Percentiles rank a stretch among this genome's conserved stretches.
These are phyloP conservation scores for Metschnikowia cerradonensis DNA, from an alignment of 805 yeast genomes.

Conservation along the genomic window DNA sequence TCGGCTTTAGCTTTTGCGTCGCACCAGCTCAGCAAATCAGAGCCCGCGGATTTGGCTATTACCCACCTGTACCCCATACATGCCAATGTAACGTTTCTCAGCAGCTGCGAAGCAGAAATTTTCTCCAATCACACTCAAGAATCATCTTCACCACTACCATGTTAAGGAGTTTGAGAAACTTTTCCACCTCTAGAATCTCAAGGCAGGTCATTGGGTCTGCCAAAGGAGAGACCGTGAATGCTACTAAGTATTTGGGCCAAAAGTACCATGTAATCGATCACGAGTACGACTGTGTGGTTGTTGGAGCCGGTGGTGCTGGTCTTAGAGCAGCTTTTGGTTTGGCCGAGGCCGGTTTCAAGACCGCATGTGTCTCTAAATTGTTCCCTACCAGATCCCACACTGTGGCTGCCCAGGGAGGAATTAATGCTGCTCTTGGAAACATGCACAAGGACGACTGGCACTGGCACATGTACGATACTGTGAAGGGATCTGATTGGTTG, in stretches of 20 bases:
- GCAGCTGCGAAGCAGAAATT: constrained; percentile 6
- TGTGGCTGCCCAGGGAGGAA: constrained; percentile 99
- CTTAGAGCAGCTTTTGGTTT: constrained; percentile 97
- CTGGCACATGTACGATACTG: constrained; percentile 99
- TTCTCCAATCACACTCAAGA: constrained; percentile 1
- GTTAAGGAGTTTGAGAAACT: constrained; percentile 22
- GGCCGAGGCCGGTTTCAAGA: constrained; percentile 94
- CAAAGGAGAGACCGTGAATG: constrained; percentile 37
- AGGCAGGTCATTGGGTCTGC: constrained; percentile 36
- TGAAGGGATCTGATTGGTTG: constrained; percentile 98
- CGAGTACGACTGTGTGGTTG: constrained; percentile 96
- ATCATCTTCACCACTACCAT: constrained; percentile 8
- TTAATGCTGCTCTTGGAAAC: constrained; percentile 97
- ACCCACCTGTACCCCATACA: constrained; percentile 18
- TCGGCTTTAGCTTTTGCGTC: constrained; percentile 6
- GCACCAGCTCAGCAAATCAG: constrained; percentile 16
- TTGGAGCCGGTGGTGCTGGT: constrained; percentile 99
- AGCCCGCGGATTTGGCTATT: constrained; percentile 16
- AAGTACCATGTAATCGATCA: constrained; percentile 94
- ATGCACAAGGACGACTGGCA: constrained; percentile 99
- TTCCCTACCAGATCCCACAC: constrained; percentile 99
- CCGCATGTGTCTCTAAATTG: constrained; percentile 94
- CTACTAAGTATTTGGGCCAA: constrained; percentile 44
- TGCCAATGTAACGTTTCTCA: constrained; percentile 1
- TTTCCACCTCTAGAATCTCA: constrained; percentile 27